These are phyloP conservation scores for Rosa rugosa DNA, from an alignment of 306 rosid genomes.

Conservation along the genomic window DNA sequence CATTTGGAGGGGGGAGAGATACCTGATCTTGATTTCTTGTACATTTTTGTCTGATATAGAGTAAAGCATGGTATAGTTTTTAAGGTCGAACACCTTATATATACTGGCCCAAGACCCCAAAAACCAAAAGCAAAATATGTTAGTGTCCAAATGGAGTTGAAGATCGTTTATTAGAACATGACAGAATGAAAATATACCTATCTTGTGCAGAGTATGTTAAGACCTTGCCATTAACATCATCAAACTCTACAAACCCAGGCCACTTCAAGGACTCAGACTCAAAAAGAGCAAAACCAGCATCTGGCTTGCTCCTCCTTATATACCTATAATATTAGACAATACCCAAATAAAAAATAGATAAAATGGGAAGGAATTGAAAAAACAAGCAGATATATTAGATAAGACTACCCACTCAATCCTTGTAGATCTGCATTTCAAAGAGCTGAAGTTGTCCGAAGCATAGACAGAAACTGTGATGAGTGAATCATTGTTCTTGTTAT, in stretches of 20 bases:
- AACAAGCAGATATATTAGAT: neutral
- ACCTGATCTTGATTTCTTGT: constrained; percentile 88
- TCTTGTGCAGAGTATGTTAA: constrained; percentile 80
- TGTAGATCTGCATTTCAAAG: constrained; percentile 81
- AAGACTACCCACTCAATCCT: constrained; percentile 66
- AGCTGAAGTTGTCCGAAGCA: constrained; percentile 84
- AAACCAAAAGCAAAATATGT: constrained; percentile 24
- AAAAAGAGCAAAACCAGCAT: constrained; percentile 80
- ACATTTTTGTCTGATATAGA: constrained; percentile 71
- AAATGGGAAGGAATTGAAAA: neutral
- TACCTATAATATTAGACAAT: constrained; percentile 41
- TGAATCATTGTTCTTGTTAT: constrained; percentile 78
- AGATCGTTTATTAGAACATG: neutral
- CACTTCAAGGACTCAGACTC: constrained; percentile 79
- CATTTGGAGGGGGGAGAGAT: neutral
- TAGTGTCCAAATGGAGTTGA: constrained; percentile 24
- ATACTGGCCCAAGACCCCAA: constrained; percentile 43
- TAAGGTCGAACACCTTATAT: constrained; percentile 85
- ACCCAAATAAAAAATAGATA: constrained; percentile 11
- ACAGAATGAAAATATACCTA: constrained; percentile 40
- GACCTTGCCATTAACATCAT: constrained; percentile 86
- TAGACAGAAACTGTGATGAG: constrained; percentile 82
- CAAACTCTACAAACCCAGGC: constrained; percentile 92
- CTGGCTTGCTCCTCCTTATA: constrained; percentile 68
- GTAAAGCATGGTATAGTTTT: constrained; percentile 75